phyloP scores from a whole-genome alignment of 2,329 filamentous ascomycete genomes.

The Endoconidiophora laricicola region DNA sequence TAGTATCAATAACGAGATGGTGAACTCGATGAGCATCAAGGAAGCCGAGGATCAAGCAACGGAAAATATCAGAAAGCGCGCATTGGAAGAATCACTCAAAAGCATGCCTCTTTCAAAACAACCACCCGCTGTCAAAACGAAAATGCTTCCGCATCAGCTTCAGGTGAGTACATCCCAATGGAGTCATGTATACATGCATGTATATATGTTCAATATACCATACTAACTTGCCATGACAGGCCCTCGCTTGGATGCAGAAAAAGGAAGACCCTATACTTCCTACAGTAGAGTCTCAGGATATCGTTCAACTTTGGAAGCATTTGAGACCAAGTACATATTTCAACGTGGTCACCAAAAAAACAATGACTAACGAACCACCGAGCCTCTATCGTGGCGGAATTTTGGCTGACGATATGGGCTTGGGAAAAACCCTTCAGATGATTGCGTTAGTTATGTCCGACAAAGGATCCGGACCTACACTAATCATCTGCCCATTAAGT shows the following conservation, averaged over 20 bases:
- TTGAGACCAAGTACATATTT: background rate
- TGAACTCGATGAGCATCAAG: background rate
- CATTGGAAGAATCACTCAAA: conserved; percentile 45
- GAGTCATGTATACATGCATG: background rate
- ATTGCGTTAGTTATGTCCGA: conserved; percentile 58
- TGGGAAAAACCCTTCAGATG: conserved; percentile 77
- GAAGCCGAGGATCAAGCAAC: conserved; percentile 2
- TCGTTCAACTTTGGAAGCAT: conserved; percentile 20
- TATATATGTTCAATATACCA: no score
- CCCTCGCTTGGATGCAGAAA: conserved; percentile 62
- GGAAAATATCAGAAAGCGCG: conserved; percentile 2
- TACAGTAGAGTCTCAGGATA: conserved; percentile 30
- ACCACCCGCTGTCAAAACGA: conserved; percentile 45
- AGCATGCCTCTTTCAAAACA: conserved; percentile 57
- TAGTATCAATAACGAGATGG: background rate
- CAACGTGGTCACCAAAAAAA: background rate
- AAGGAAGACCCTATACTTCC: conserved; percentile 59
- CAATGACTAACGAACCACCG: conserved; percentile 26
- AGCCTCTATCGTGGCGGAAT: conserved; percentile 64
- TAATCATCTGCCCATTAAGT: conserved; percentile 67
- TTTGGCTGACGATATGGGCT: conserved; percentile 80
- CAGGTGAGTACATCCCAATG: conserved; percentile 25
- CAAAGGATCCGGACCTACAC: conserved; percentile 40
- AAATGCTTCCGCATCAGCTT: conserved; percentile 63
- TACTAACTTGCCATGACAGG: conserved; percentile 27